phyloP scores from a whole-genome alignment of 208 protist species.

The Leishmania arabica region DNA sequence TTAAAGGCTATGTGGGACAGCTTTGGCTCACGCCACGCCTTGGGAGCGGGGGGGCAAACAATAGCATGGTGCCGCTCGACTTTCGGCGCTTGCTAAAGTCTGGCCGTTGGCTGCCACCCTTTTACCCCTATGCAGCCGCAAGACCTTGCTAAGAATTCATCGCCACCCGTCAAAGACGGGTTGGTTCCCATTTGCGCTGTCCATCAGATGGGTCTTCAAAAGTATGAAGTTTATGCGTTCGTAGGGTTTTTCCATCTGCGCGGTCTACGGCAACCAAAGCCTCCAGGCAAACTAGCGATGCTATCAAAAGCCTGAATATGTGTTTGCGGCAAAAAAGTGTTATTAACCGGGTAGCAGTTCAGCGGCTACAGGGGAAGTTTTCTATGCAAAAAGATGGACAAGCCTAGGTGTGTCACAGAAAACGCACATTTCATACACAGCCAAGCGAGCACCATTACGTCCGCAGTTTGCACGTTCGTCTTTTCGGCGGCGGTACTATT shows the following conservation, averaged over 20 bases:
- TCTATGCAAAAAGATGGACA: not conserved
- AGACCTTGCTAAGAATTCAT: not conserved
- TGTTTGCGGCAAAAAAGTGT: not conserved
- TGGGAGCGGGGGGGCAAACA: not conserved
- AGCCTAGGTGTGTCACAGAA: not conserved
- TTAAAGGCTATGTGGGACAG: not conserved
- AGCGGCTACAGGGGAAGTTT: not conserved
- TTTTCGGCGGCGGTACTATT: not conserved
- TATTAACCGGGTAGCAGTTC: not conserved
- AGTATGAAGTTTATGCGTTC: not conserved
- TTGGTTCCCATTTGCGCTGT: not conserved
- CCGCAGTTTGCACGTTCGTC: not conserved
- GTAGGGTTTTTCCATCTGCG: not conserved
- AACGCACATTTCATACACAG: not conserved
- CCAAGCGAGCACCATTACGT: not conserved
- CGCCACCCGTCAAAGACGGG: not conserved
- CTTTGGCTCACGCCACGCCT: fast-evolving
- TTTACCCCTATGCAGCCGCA: not conserved
- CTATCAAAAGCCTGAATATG: not conserved
- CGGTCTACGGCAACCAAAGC: too few species aligned
- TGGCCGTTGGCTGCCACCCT: not conserved
- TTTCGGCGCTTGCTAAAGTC: not conserved
- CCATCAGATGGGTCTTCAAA: not conserved
- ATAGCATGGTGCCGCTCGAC: not conserved
- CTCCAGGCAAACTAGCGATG: not conserved